Conservation (phyloP, 2,329 filamentous ascomycete species). For the Microsporum audouinii region DNA sequence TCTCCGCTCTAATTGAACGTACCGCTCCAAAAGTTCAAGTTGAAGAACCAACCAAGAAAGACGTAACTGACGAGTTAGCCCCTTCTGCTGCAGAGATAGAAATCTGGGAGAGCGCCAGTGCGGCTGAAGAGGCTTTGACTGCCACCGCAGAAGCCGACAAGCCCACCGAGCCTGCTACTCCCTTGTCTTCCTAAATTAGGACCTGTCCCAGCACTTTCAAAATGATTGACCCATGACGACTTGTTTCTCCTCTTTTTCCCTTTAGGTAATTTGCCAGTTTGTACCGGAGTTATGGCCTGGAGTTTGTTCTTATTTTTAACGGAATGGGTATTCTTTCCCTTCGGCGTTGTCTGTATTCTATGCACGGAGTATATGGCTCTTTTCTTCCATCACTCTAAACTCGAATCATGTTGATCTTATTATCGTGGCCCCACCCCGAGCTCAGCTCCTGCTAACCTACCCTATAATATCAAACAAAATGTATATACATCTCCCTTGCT, state of each 20-base stretch:
- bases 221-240: background rate
- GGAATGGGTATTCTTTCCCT: background rate
- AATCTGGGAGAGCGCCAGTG: conserved; percentile 59
- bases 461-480: background rate
- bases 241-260: background rate
- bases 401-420: background rate
- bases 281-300: background rate
- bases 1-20: conserved; percentile 10
- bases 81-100: conserved; percentile 48
- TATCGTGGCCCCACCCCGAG: background rate
- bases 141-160: background rate
- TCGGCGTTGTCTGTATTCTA: background rate
- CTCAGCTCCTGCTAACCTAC: background rate
- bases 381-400: background rate
- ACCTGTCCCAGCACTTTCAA: background rate
- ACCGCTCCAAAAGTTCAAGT: conserved; percentile 20
- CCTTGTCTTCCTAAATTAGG: background rate
- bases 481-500: background rate
- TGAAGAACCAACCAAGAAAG: conserved; percentile 15
- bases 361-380: background rate
- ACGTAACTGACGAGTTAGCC: conserved; percentile 31
- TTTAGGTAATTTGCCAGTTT: background rate
- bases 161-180: background rate
- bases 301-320: background rate
- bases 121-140: conserved; percentile 41